These are phyloP conservation scores for Ramaria sp. DNA, from an alignment of 768 basidiomycete genomes.

Conservation along the genomic window DNA sequence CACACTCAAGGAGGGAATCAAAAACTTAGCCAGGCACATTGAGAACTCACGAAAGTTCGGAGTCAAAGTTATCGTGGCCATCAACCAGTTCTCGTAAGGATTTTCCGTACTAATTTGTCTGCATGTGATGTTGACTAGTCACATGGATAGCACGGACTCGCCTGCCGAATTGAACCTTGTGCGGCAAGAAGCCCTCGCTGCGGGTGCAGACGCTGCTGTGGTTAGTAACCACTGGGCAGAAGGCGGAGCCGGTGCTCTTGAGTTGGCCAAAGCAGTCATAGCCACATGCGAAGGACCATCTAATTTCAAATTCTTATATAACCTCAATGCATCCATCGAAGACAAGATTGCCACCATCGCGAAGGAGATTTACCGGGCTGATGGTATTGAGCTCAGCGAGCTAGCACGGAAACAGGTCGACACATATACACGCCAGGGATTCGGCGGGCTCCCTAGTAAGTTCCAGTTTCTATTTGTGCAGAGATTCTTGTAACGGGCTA, in stretches of 20 bases:
- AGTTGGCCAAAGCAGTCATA: slow-evolving; percentile 88
- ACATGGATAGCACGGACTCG: slow-evolving; percentile 62
- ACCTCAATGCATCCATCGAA: slow-evolving; percentile 70
- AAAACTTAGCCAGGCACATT: slow-evolving; percentile 89
- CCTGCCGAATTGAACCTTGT: slow-evolving; percentile 82
- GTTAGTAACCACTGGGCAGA: slow-evolving; percentile 97
- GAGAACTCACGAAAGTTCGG: slow-evolving; percentile 93
- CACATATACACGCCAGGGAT: slow-evolving; percentile 87
- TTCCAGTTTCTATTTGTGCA: slow-evolving; percentile 5
- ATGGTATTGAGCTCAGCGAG: slow-evolving; percentile 80
- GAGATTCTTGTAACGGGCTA: slow-evolving; percentile 8
- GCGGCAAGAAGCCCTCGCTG: slow-evolving; percentile 64
- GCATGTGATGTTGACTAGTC: background rate
- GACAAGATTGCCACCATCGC: slow-evolving; percentile 84
- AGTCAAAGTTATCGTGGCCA: slow-evolving; percentile 88
- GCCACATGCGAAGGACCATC: slow-evolving; percentile 74
- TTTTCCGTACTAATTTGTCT: background rate
- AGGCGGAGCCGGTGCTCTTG: slow-evolving; percentile 83
- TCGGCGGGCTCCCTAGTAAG: slow-evolving; percentile 66
- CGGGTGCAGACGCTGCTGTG: slow-evolving; percentile 90
- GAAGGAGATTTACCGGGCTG: slow-evolving; percentile 89
- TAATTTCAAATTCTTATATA: slow-evolving; percentile 89
- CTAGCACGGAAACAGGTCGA: slow-evolving; percentile 78
- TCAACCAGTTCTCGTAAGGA: slow-evolving; percentile 90
- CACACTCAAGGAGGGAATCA: slow-evolving; percentile 82